Conservation (phyloP, 495 filamentous ascomycete species). For the Aspergillus panamensis region DNA sequence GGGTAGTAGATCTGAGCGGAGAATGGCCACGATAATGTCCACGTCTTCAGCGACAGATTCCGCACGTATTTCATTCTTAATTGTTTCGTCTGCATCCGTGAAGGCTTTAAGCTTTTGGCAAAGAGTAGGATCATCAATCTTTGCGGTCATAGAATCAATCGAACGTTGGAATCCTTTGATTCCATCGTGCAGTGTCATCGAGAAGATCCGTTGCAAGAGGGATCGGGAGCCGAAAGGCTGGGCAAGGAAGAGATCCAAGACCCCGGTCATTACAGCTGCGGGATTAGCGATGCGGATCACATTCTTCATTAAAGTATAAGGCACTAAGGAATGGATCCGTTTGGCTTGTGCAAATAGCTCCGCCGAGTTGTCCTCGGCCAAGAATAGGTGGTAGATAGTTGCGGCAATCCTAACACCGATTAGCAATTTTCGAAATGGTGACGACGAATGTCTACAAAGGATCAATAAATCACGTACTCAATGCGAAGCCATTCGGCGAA, state of each 20-base stretch:
- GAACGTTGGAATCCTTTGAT: slow-evolving; percentile 78
- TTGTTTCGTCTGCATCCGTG: slow-evolving; percentile 63
- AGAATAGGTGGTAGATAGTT: slow-evolving; percentile 94
- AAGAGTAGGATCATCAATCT: slow-evolving; percentile 76
- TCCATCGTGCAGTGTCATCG: slow-evolving; percentile 85
- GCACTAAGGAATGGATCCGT: slow-evolving; percentile 87
- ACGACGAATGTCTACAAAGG: background rate
- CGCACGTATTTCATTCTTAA: slow-evolving; percentile 68
- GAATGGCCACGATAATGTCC: slow-evolving; percentile 79
- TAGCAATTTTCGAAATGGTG: slow-evolving; percentile 7
- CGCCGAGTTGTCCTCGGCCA: slow-evolving; percentile 95
- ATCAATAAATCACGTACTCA: slow-evolving; percentile 48
- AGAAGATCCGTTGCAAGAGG: slow-evolving; percentile 88
- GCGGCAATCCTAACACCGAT: slow-evolving; percentile 64
- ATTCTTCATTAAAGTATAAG: slow-evolving; percentile 91
- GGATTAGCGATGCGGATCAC: slow-evolving; percentile 95
- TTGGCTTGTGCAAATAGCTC: slow-evolving; percentile 93
- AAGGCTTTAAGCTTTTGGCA: slow-evolving; percentile 78
- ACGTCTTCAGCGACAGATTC: slow-evolving; percentile 67
- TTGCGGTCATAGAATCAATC: slow-evolving; percentile 69
- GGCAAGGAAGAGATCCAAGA: slow-evolving; percentile 91
- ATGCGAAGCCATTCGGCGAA: slow-evolving; percentile 98
- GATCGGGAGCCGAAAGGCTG: slow-evolving; percentile 90
- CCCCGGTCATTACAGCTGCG: slow-evolving; percentile 87
- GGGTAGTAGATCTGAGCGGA: slow-evolving; percentile 67